Evolutionary conservation across 345 rosid genomes (phyloP).

Genomic region (Camelina neglecta): DNA sequence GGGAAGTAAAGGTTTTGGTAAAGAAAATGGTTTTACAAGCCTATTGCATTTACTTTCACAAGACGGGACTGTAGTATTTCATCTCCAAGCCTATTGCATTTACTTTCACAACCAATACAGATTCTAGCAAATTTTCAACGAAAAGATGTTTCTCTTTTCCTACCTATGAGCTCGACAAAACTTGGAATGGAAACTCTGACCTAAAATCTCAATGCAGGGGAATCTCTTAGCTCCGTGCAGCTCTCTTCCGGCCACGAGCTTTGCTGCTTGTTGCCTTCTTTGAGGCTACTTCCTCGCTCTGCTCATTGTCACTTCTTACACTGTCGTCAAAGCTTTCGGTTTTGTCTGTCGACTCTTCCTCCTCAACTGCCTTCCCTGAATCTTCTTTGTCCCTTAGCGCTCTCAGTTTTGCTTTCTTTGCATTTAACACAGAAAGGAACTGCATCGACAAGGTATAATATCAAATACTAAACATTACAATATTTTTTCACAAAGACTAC

Average conservation of each 20-base stretch:
- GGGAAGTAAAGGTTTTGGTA: no score
- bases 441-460: conserved; percentile 28
- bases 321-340: conserved; percentile 66
- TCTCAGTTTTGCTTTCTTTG: conserved; percentile 87
- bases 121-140: neutral
- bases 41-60: no score
- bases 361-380: conserved; percentile 47
- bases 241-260: conserved; percentile 55
- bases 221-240: conserved; percentile 24
- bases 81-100: neutral
- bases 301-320: conserved; percentile 47
- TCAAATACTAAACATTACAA: neutral
- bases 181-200: neutral
- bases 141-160: neutral
- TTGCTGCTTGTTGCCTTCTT: conserved; percentile 48
- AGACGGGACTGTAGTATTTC: neutral
- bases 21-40: no score
- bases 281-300: conserved; percentile 50
- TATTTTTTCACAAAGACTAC: neutral
- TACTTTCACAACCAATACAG: neutral
- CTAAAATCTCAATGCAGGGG: neutral
- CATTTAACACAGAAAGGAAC: conserved; percentile 74
- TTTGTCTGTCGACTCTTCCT: conserved; percentile 68
- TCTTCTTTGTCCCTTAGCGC: conserved; percentile 68
- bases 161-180: neutral